Conservation (phyloP, 805 yeast genomes). For the Pichia phayaonensis region DNA sequence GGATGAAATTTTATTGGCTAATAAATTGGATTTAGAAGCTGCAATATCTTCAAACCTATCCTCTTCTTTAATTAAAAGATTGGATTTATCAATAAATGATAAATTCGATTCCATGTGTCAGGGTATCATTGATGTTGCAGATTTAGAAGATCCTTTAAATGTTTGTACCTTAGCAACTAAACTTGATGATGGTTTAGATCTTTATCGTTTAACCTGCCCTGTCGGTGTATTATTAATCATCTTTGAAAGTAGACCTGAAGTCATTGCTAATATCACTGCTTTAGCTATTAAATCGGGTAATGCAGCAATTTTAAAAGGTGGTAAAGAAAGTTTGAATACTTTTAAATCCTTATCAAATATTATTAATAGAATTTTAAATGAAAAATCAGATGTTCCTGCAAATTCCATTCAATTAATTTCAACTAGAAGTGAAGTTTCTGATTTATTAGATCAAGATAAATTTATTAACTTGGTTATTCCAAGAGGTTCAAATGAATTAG, state of each 20-base stretch:
- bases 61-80: slow-evolving; percentile 67
- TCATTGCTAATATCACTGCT: slow-evolving; percentile 94
- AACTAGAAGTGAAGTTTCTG: slow-evolving; percentile 85
- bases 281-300: slow-evolving; percentile 94
- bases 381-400: slow-evolving; percentile 64
- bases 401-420: slow-evolving; percentile 81
- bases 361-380: slow-evolving; percentile 48
- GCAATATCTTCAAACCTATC: slow-evolving; percentile 60
- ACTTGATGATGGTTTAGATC: slow-evolving; percentile 81
- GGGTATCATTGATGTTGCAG: slow-evolving; percentile 88
- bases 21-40: slow-evolving; percentile 61
- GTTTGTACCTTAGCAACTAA: slow-evolving; percentile 73
- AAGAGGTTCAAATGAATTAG: slow-evolving; percentile 93
- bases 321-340: slow-evolving; percentile 84
- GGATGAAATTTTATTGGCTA: slow-evolving; percentile 60
- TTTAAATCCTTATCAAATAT: slow-evolving; percentile 75
- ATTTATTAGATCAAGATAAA: slow-evolving; percentile 73
- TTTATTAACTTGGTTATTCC: slow-evolving; percentile 95
- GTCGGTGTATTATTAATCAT: slow-evolving; percentile 90
- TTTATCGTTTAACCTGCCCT: slow-evolving; percentile 84
- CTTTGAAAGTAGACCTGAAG: slow-evolving; percentile 96
- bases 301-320: slow-evolving; percentile 95
- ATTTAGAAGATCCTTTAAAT: slow-evolving; percentile 88
- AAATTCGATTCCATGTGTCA: slow-evolving; percentile 92
- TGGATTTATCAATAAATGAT: slow-evolving; percentile 74